Evolutionary conservation across 106 monocot genomes (phyloP).

Genomic region (Hemerocallis citrina): DNA sequence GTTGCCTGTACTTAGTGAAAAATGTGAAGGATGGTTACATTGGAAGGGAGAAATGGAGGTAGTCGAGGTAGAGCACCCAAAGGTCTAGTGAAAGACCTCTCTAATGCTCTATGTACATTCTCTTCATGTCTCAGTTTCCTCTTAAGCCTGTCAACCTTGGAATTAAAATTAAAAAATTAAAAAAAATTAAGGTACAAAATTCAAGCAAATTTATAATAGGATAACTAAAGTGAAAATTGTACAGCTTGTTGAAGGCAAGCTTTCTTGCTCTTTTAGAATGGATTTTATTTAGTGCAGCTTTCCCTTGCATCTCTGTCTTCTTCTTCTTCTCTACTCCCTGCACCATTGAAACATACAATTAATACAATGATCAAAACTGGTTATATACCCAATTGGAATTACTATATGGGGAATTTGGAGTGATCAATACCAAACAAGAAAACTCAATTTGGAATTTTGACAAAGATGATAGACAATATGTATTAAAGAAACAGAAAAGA

Average conservation of each 20-base stretch:
- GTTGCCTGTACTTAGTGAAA: no score
- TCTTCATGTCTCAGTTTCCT: slow-evolving; percentile 85
- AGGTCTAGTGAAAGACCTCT: slow-evolving; percentile 79
- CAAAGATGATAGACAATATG: no score
- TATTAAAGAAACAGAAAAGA: no score
- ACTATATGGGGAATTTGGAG: no score
- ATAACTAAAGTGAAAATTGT: neutral
- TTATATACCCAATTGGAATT: no score
- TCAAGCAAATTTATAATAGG: neutral
- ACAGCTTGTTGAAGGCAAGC: slow-evolving; percentile 87
- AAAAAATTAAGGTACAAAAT: no score
- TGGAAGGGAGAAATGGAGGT: slow-evolving; percentile 73
- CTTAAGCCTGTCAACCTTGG: slow-evolving; percentile 82
- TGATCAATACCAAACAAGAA: no score
- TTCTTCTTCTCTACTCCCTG: slow-evolving; percentile 53
- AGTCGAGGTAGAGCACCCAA: slow-evolving; percentile 89
- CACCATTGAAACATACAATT: neutral
- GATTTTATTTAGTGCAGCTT: slow-evolving; percentile 13
- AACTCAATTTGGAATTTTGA: no score
- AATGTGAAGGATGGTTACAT: slow-evolving; percentile 36
- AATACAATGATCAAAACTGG: no score
- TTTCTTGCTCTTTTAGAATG: slow-evolving; percentile 64
- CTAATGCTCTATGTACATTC: slow-evolving; percentile 81
- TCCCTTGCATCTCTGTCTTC: slow-evolving; percentile 30
- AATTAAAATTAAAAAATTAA: no score